Evolutionary conservation across 345 rosid genomes (phyloP), one percentile per base, ranked within the genome.

Genomic region (Rhodamnia argentea): DNA sequence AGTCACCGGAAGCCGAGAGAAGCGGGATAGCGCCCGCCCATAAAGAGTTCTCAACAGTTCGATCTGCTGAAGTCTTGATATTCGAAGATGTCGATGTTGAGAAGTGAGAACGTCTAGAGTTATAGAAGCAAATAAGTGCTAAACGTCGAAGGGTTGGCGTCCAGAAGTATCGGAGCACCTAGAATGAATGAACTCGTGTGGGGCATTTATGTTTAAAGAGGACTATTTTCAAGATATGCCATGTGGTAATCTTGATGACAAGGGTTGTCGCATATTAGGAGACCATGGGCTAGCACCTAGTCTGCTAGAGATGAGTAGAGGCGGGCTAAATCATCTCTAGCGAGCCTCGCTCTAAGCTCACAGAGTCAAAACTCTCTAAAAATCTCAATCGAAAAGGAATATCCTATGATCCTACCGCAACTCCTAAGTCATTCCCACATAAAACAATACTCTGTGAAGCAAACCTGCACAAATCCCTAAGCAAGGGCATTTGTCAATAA

Each of bases 221-320:
- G 42, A 0, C 11, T 44, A 23, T 8, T 32, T 64, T 15, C 29
- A 32, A 64, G 76, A 64, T 16, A 32, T 16, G 44, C 11, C 44
- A 15, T 9, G 3, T 32, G 44, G 6, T 57, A 7, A 64, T 29
- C 5, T 64, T 29, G 29, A 29, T 23, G 42, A 64, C 23, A 64
- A 2, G 42, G 22, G 42, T 64, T 29, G 23, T 10, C 4, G 20
- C 23, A 1, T 64, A 11, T 32, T 8, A 64, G 44, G 24, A 64
- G 42, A 42, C 8, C 22, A 1, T 0, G 4, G 1, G 23, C 44
- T 12, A 16, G 37, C 13, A 27, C 0, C 76, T 0, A 32, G 0
- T 64, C 42, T 32, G 23, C 44, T 62, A 3, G 1, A 29, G 29
- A 29, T 29, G 22, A 23, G 32, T 64, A 32, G 13, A 29, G 23